Evolutionary conservation across 139 green algal genomes (phyloP), one percentile per base, ranked within the genome.

Genomic region (Tetradesmus lagerheimii): DNA sequence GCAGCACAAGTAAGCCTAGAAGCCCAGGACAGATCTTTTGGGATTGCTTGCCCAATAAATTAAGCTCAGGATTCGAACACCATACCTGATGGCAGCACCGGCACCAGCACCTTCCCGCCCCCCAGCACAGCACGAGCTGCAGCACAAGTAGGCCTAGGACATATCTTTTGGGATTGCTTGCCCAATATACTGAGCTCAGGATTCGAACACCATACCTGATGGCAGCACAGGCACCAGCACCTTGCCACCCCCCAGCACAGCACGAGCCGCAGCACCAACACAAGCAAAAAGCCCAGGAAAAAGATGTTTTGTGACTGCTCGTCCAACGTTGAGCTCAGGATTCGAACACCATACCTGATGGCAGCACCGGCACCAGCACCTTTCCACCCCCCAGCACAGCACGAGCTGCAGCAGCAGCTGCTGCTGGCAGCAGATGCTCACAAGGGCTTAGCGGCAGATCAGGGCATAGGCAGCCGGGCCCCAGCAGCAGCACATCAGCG

Each of bases 171-270:
- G n/a, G n/a, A n/a, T n/a, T n/a, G n/a, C n/a, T n/a, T n/a, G n/a
- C 14, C 45, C 45, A n/a, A n/a, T 57, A 9, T 12, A 9, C 14
- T 9, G 11, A 9, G 45, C 14, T 9, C 45, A 29, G 53, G 15
- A 66, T 66, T 29, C 12, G 15, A 11, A 66, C 53, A n/a, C n/a
- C n/a, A 31, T 71, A 71, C 57, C 57, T 78, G n/a, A 37, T 41
- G 81, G 31, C 18, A 78, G 31, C 8, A 87, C 81, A 27, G 83
- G 83, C 37, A 88, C 25, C 38, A 88, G 39, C 64, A 88, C 83
- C 12, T 64, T 66, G 31, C 83, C 83, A 9, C 83, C 83, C 0
- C n/a, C n/a, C n/a, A n/a, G n/a, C n/a, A n/a, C n/a, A n/a, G n/a
- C n/a, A n/a, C n/a, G n/a, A n/a, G n/a, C n/a, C n/a, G 47, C 47